phyloP scores from a whole-genome alignment of 2,329 filamentous ascomycete genomes.

The Calonectria henricotiae region DNA sequence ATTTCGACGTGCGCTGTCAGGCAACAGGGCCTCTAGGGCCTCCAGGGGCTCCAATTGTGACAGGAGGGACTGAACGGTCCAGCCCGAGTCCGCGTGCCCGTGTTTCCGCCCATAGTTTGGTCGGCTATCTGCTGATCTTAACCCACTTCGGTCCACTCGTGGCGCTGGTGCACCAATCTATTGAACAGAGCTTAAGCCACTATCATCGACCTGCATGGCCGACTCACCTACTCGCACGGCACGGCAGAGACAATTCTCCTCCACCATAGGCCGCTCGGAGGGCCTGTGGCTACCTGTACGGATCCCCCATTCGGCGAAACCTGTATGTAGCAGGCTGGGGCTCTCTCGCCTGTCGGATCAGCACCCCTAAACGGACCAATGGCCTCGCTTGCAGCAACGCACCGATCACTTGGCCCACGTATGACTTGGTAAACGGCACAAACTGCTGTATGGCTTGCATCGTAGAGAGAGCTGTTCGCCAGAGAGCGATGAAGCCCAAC shows the following conservation, averaged over 20 bases:
- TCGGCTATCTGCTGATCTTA: constrained; percentile 16
- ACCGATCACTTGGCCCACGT: constrained; percentile 13
- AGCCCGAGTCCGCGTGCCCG: constrained; percentile 30
- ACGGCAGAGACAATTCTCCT: not conserved
- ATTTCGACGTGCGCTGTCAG: not conserved
- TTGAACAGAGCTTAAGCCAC: constrained; percentile 10
- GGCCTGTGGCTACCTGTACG: constrained; percentile 24
- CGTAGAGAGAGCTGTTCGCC: constrained; percentile 1
- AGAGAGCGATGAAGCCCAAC: constrained; percentile 9
- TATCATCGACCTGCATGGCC: constrained; percentile 6
- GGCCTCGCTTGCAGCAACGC: not conserved
- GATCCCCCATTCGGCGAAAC: constrained; percentile 6
- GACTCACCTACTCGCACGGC: not conserved
- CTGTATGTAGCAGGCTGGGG: not conserved
- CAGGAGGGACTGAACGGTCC: constrained; percentile 13
- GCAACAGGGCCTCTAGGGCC: not conserved
- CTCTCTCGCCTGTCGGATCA: constrained; percentile 4
- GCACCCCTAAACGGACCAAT: constrained; percentile 6
- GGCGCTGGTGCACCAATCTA: constrained; percentile 15
- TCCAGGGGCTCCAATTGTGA: constrained; percentile 1
- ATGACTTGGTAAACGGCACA: constrained; percentile 6
- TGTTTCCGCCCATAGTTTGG: constrained; percentile 22
- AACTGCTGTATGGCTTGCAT: constrained; percentile 22
- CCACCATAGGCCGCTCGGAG: constrained; percentile 1
- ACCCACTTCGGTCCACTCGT: constrained; percentile 4